Conservation (phyloP, 306 rosid genomes). For the Ammopiptanthus mongolicus region DNA sequence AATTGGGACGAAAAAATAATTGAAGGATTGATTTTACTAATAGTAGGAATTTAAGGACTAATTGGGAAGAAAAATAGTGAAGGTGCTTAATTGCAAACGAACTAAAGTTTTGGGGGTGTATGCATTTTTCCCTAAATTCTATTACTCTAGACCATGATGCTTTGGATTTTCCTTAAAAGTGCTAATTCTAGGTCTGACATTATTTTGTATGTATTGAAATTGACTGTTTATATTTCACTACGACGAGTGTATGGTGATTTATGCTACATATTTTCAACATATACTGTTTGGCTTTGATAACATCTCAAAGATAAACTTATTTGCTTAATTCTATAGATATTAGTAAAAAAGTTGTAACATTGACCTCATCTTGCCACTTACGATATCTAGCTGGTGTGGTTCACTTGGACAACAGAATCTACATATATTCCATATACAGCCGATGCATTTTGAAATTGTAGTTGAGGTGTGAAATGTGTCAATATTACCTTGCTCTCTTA, state of each 20-base stretch:
- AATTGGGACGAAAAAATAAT: too few species aligned
- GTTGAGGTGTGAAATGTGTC: conserved; percentile 14
- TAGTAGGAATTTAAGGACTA: too few species aligned
- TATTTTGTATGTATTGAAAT: conserved; percentile 4
- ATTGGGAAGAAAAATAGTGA: too few species aligned
- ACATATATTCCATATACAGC: background rate
- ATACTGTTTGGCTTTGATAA: background rate
- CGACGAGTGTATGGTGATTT: conserved; percentile 4
- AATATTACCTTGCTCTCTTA: conserved; percentile 11
- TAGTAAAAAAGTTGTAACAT: background rate
- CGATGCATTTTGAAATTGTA: conserved; percentile 11
- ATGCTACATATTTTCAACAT: background rate
- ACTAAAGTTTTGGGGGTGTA: too few species aligned
- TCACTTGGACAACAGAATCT: conserved; percentile 9
- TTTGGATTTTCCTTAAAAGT: conserved; percentile 11
- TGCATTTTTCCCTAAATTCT: too few species aligned
- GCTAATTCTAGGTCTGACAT: conserved; percentile 9
- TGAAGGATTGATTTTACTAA: too few species aligned
- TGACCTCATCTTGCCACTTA: background rate
- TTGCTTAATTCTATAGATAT: background rate
- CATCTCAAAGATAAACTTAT: background rate
- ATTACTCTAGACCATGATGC: background rate
- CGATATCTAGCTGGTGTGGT: conserved; percentile 8
- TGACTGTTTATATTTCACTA: background rate
- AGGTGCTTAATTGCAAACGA: too few species aligned